Base-by-base conservation (phyloP, 352 stramenopile species). In the Stephanocyclus meneghinianus region DNA sequence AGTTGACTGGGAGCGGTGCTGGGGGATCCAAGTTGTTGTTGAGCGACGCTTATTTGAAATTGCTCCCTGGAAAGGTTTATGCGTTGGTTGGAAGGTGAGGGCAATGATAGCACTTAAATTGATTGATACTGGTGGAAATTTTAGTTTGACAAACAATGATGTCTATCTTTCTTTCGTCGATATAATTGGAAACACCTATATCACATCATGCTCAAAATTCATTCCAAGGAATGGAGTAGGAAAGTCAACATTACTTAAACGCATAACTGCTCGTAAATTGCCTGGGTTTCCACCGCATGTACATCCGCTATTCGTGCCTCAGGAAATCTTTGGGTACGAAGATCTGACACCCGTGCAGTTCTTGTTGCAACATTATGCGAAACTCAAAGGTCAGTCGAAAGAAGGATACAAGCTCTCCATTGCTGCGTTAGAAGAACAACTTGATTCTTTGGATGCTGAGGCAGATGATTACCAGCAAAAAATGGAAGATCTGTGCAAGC, bases 271-370 rank as follows among this genome's bases (percentile, higher is more conserved):
- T 10, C 66, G 82, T 47, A 89, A 82, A 53, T 88, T 92, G 69
- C 85, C 87, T 18, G 87, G 87, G 37, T 90, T 90, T 69, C 81
- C 83, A n/a, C 56, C 77, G 3, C 78, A 90, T 47, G 72, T 90
- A n/a, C 79, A 78, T n/a, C 81, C 80, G 26, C 35, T 89, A 6
- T 86, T 90, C 50, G 57, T 92, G 0, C 80, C 87, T n/a, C 85
- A 90, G 57, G 83, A 90, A 74, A 80, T 90, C 0, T 66, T 87
- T 53, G 50, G 47, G 50, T 45, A 71, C n/a, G 76, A 87, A 30
- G 35, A 81, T 42, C 44, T 71, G 37, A 78, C 69, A 70, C 76
- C 80, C 1, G 53, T 88, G 7, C 57, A 86, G 8, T 71, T 74
- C 2, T 16, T 83, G 8, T 21, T 83, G 32, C 42, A 81, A 59